Evolutionary conservation across 73 alveolate genomes (phyloP).

Genomic region (Stentor roeselii): DNA sequence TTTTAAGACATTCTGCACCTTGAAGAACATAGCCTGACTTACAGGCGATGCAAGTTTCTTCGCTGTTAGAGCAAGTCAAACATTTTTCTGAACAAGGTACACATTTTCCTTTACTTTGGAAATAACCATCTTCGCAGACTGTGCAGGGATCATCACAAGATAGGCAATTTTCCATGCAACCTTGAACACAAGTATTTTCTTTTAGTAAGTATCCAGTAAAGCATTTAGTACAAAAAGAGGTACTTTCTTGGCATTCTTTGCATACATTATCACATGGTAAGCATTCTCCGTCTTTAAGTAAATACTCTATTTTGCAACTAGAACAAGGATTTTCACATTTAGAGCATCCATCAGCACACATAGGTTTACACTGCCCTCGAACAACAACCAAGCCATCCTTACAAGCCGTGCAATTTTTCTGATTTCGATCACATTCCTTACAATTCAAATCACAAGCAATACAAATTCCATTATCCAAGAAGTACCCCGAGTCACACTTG

Average conservation of each 20-base stretch:
- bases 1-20: too few relatives aligned
- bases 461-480: neutral
- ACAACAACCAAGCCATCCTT: neutral
- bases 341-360: neutral
- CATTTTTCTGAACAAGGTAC: too few relatives aligned
- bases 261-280: neutral
- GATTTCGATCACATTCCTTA: neutral
- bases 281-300: neutral
- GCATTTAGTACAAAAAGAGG: neutral
- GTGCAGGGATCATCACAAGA: neutral
- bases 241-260: neutral
- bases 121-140: neutral
- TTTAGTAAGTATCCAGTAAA: neutral
- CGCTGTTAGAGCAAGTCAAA: too few relatives aligned
- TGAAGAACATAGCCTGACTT: too few relatives aligned
- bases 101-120: too few relatives aligned
- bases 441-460: neutral
- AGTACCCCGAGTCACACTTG: neutral
- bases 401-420: neutral
- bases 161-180: neutral
- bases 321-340: neutral
- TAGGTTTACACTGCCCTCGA: neutral
- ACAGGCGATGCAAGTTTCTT: too few relatives aligned
- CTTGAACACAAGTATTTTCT: neutral
- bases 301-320: neutral